Conservation (phyloP, 202 grass and related monocot genomes). For the Schoenoplectus triqueter region DNA sequence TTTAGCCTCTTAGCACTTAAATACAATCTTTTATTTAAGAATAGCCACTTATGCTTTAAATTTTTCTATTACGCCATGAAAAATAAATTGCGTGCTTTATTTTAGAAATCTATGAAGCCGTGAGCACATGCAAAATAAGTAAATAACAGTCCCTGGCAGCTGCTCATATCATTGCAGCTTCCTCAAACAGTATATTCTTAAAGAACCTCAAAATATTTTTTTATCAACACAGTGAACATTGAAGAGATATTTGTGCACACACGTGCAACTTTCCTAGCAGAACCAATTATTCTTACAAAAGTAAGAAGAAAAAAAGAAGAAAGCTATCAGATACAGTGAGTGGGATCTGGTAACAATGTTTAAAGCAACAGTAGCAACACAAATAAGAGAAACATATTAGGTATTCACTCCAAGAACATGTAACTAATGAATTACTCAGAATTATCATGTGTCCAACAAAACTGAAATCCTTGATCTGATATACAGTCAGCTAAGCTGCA, state of each 20-base stretch:
- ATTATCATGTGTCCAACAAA: constrained; percentile 34
- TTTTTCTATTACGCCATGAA: too few species aligned
- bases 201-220: neutral
- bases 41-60: too few species aligned
- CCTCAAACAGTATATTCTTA: neutral
- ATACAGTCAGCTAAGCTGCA: constrained; percentile 27
- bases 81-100: too few species aligned
- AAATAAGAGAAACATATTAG: neutral
- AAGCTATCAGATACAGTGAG: neutral
- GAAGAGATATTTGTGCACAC: neutral
- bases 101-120: too few species aligned
- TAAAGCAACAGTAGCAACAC: neutral
- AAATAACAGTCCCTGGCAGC: neutral
- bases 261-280: neutral
- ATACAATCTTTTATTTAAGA: too few species aligned
- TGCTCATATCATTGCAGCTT: neutral
- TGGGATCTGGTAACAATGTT: neutral
- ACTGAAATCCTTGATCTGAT: constrained; percentile 43
- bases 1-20: too few species aligned
- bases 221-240: neutral
- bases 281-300: neutral
- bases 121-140: neutral
- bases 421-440: constrained; percentile 39
- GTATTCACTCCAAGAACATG: neutral
- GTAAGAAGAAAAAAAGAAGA: neutral